These are phyloP conservation scores for Exophiala dermatitidis DNA, from an alignment of 2,329 filamentous ascomycete species.

Conservation along the genomic window DNA sequence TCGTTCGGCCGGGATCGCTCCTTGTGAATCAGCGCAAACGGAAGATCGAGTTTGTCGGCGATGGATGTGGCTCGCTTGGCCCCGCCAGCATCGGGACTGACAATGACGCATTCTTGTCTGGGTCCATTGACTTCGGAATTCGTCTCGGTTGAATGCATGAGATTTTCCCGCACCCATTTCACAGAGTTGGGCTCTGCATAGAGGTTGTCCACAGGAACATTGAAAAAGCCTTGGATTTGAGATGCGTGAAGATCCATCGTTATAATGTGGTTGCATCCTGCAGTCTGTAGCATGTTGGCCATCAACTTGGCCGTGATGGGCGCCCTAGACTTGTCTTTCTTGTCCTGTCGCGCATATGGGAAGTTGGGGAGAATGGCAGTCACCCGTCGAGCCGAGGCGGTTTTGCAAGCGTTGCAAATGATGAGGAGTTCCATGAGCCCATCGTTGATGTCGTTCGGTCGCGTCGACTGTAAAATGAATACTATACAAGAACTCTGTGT, in stretches of 20 bases:
- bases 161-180: conserved; percentile 83
- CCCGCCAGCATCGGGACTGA: conserved; percentile 89
- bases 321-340: conserved; percentile 93
- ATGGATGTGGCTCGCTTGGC: conserved; percentile 91
- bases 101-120: conserved; percentile 62
- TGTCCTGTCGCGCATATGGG: conserved; percentile 92
- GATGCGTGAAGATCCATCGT: conserved; percentile 94
- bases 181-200: conserved; percentile 91
- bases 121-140: conserved; percentile 21
- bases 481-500: conserved; percentile 44
- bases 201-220: conserved; percentile 70
- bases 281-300: conserved; percentile 94
- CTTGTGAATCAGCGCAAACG: conserved; percentile 94
- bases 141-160: conserved; percentile 59
- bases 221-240: conserved; percentile 96
- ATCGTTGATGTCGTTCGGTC: conserved; percentile 94
- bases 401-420: conserved; percentile 94
- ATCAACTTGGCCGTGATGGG: conserved; percentile 94
- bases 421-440: conserved; percentile 96
- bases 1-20: conserved; percentile 87
- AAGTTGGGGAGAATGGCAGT: conserved; percentile 95
- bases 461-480: conserved; percentile 83
- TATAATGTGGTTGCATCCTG: conserved; percentile 86
- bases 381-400: conserved; percentile 77
- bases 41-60: conserved; percentile 80